phyloP scores from a whole-genome alignment of 2,329 filamentous ascomycete genomes.

The Anisogramma anomala region DNA sequence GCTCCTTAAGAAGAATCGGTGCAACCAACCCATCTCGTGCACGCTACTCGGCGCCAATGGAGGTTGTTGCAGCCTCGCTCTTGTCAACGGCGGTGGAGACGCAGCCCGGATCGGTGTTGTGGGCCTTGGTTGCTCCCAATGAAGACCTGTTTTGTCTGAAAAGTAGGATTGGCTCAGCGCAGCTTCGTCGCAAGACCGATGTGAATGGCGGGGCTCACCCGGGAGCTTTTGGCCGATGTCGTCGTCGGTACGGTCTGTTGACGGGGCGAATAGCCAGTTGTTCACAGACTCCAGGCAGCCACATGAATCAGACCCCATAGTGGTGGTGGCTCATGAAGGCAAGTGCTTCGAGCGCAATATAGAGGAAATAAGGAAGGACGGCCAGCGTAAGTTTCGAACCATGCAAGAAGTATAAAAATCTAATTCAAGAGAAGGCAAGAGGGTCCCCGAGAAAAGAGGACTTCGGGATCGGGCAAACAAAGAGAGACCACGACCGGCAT shows the following conservation, averaged over 20 bases:
- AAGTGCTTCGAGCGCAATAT: conserved; percentile 16
- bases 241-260: background rate
- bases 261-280: conserved; percentile 33
- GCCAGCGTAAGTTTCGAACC: conserved; percentile 17
- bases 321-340: conserved; percentile 7
- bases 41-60: background rate
- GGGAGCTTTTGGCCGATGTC: conserved; percentile 2
- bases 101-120: conserved; percentile 23
- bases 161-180: conserved; percentile 8
- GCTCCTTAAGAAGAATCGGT: conserved; percentile 11
- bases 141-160: conserved; percentile 13
- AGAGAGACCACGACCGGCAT: conserved; percentile 10
- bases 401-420: conserved; percentile 7
- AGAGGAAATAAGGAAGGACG: conserved; percentile 15
- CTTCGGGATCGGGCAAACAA: conserved; percentile 8
- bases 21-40: conserved; percentile 10
- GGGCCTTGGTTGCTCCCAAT: conserved; percentile 27
- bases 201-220: conserved; percentile 3
- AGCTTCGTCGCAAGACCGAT: background rate
- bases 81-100: conserved; percentile 17
- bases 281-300: conserved; percentile 36
- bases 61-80: conserved; percentile 13
- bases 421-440: background rate
- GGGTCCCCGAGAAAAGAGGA: conserved; percentile 1
- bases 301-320: conserved; percentile 21